phyloP scores from a whole-genome alignment of 2,329 filamentous ascomycete genomes.

The Albifimbria verrucaria region DNA sequence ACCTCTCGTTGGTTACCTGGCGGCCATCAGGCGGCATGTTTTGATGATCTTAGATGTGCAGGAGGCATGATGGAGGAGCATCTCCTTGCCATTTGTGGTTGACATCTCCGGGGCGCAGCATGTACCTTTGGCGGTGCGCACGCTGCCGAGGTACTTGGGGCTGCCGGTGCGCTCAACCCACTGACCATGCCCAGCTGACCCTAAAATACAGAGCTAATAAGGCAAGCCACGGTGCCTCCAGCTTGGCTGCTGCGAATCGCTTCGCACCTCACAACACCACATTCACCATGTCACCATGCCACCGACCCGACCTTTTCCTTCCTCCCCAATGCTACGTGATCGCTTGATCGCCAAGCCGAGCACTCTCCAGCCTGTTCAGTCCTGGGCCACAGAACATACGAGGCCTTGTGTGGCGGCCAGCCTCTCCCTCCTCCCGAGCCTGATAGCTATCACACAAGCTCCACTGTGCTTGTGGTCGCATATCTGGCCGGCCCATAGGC shows the following conservation, averaged over 20 bases:
- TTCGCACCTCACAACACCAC: not conserved
- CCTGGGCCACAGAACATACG: too few relatives aligned
- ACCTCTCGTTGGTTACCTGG: not conserved
- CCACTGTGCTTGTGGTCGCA: slow-evolving; percentile 33
- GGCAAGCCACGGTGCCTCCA: too few relatives aligned
- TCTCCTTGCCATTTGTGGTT: not conserved
- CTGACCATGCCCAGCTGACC: not conserved
- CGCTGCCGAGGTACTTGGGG: too few relatives aligned
- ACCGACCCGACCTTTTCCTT: not conserved
- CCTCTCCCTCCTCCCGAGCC: slow-evolving; percentile 6
- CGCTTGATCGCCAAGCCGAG: not conserved
- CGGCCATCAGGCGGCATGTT: not conserved
- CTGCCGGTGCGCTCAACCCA: not conserved
- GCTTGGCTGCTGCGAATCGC: not conserved
- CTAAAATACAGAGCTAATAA: not conserved
- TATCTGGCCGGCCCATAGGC: slow-evolving; percentile 24
- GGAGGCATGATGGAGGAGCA: not conserved
- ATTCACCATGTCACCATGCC: not conserved
- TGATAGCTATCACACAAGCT: slow-evolving; percentile 18
- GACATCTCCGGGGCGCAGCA: not conserved
- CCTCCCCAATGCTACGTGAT: not conserved
- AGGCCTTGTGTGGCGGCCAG: slow-evolving; percentile 5
- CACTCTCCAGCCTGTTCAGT: too few relatives aligned
- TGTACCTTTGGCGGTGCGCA: too few relatives aligned
- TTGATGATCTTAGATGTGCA: not conserved